These are phyloP conservation scores for Fusarium camptoceras DNA, from an alignment of 2,329 filamentous ascomycete species.

Conservation along the genomic window DNA sequence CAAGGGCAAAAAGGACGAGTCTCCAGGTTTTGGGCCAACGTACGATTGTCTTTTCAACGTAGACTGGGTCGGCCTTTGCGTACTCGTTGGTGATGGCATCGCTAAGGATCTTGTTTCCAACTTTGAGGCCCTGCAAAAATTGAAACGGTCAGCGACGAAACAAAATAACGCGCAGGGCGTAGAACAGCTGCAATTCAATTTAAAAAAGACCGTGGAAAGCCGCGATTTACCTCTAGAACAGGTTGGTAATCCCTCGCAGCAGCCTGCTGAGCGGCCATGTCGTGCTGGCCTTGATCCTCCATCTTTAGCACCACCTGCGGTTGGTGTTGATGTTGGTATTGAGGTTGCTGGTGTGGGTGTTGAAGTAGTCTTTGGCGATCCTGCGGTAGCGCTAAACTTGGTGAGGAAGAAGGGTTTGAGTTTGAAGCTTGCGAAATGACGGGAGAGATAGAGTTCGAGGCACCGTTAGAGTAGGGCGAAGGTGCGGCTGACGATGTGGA, in stretches of 20 bases:
- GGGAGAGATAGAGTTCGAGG: neutral
- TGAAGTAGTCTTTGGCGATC: slow-evolving; percentile 26
- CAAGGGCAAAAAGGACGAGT: slow-evolving; percentile 3
- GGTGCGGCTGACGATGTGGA: slow-evolving; percentile 29
- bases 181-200: neutral
- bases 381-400: slow-evolving; percentile 34
- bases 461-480: slow-evolving; percentile 27
- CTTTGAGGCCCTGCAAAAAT: slow-evolving; percentile 76
- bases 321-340: slow-evolving; percentile 22
- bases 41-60: slow-evolving; percentile 88
- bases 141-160: slow-evolving; percentile 30
- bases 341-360: neutral
- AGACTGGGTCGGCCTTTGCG: slow-evolving; percentile 85
- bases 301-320: slow-evolving; percentile 45
- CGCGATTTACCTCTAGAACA: slow-evolving; percentile 62
- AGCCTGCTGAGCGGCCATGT: slow-evolving; percentile 69
- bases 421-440: slow-evolving; percentile 29
- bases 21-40: slow-evolving; percentile 51
- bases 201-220: neutral
- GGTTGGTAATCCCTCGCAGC: slow-evolving; percentile 70
- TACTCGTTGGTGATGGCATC: slow-evolving; percentile 85
- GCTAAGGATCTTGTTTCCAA: slow-evolving; percentile 82
- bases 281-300: slow-evolving; percentile 54
- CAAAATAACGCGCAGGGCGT: slow-evolving; percentile 19
- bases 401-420: slow-evolving; percentile 33